phyloP scores from a whole-genome alignment of 352 stramenopile species.

The Aphanomyces astaci region DNA sequence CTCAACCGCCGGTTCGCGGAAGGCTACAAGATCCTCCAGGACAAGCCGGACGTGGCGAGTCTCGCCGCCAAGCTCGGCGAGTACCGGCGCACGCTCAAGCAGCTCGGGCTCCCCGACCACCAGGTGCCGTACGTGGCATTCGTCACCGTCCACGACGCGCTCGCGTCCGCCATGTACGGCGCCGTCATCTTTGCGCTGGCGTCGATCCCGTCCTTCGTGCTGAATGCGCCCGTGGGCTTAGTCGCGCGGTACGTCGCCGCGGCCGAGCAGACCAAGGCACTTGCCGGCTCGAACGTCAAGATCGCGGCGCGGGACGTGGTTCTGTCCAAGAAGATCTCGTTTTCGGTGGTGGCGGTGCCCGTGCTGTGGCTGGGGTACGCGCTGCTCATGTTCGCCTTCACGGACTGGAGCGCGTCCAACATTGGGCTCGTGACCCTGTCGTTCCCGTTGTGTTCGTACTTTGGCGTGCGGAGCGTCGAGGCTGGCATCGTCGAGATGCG shows the following conservation, averaged over 20 bases:
- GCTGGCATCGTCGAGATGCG: conserved; percentile 83
- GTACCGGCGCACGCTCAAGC: conserved; percentile 79
- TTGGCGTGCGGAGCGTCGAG: conserved; percentile 80
- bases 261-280: conserved; percentile 70
- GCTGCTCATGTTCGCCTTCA: conserved; percentile 65
- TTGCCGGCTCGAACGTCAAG: conserved; percentile 87
- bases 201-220: conserved; percentile 86
- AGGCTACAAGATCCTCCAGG: conserved; percentile 79
- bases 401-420: conserved; percentile 80
- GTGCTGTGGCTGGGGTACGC: conserved; percentile 83
- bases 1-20: conserved; percentile 88
- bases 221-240: conserved; percentile 88
- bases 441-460: conserved; percentile 84
- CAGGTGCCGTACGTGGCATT: conserved; percentile 83
- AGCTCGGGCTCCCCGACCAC: conserved; percentile 86
- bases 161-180: conserved; percentile 80
- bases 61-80: conserved; percentile 70
- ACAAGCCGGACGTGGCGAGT: conserved; percentile 43
- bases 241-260: conserved; percentile 72
- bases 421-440: conserved; percentile 68
- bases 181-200: conserved; percentile 80
- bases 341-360: conserved; percentile 86
- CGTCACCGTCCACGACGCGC: conserved; percentile 82
- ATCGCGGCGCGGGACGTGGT: conserved; percentile 84
- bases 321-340: conserved; percentile 90